Evolutionary conservation across 306 rosid genomes (phyloP).

Genomic region (Cucumis melo): DNA sequence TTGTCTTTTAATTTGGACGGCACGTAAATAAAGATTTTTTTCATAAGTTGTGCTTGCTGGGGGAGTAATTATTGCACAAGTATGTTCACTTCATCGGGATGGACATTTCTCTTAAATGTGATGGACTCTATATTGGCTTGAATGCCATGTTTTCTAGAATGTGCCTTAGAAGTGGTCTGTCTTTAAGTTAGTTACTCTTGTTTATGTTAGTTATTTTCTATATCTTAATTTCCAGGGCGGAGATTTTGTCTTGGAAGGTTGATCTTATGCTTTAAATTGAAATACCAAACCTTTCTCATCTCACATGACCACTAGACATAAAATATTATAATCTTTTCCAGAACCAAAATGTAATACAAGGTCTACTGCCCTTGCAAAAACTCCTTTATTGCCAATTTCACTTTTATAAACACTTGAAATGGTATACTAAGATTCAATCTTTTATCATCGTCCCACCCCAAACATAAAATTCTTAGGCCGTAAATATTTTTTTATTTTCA

Average conservation of each 20-base stretch:
- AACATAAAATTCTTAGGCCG: no score
- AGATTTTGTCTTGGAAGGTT: background rate
- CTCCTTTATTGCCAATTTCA: background rate
- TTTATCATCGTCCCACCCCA: no score
- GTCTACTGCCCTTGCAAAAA: background rate
- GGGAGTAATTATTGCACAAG: no score
- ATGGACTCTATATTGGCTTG: constrained; percentile 4
- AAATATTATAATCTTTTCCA: background rate
- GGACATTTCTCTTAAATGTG: constrained; percentile 6
- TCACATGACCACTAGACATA: background rate
- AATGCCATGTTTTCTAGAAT: constrained; percentile 29
- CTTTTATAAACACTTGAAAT: background rate
- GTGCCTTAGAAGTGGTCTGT: constrained; percentile 55
- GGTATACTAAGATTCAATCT: no score
- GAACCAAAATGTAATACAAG: background rate
- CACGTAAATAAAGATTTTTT: no score
- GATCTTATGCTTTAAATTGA: background rate
- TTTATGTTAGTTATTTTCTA: no score
- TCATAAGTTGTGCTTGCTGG: no score
- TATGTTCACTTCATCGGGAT: constrained; percentile 22
- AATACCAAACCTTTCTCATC: background rate
- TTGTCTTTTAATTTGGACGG: no score
- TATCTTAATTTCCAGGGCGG: no score
- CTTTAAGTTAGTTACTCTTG: constrained; percentile 67
- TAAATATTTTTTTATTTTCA: no score